These are phyloP conservation scores for Symbiotaphrina buchneri DNA, from an alignment of 495 filamentous ascomycete species.

Conservation along the genomic window DNA sequence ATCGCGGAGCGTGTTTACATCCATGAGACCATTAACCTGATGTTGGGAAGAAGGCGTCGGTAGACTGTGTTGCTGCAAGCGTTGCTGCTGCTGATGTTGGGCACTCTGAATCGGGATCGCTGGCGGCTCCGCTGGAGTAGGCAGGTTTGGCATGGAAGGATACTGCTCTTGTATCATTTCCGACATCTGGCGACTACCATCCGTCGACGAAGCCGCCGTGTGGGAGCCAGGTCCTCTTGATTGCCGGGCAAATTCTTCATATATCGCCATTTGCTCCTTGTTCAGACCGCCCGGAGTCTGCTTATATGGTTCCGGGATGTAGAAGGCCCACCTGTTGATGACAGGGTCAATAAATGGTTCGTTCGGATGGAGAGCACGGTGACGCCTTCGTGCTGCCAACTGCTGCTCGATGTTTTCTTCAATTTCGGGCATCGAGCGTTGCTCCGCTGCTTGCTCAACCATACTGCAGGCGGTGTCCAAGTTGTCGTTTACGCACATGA, in stretches of 20 bases:
- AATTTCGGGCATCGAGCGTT: conserved; percentile 80
- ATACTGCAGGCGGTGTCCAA: conserved; percentile 77
- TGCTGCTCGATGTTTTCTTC: conserved; percentile 69
- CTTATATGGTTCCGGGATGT: conserved; percentile 78
- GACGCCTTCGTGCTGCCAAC: conserved; percentile 48
- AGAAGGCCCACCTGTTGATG: conserved; percentile 66
- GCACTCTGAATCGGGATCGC: conserved; percentile 44
- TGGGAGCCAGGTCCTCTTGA: conserved; percentile 36
- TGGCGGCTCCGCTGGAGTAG: conserved; percentile 63
- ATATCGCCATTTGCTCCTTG: conserved; percentile 80
- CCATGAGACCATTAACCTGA: conserved; percentile 42
- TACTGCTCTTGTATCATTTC: conserved; percentile 76
- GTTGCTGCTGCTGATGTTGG: conserved; percentile 36
- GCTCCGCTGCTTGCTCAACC: conserved; percentile 84
- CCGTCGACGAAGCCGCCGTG: conserved; percentile 29
- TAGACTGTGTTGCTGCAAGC: conserved; percentile 17
- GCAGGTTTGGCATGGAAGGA: conserved; percentile 47
- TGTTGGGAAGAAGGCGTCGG: conserved; percentile 22
- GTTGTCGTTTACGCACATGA: conserved; percentile 98
- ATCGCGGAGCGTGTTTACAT: conserved; percentile 36
- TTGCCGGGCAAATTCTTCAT: conserved; percentile 82
- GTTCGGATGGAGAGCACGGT: conserved; percentile 43
- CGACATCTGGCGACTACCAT: conserved; percentile 31
- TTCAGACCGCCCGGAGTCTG: conserved; percentile 64
- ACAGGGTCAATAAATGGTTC: conserved; percentile 64